Percentiles rank a stretch among this genome's conserved stretches.
These are phyloP conservation scores for Pseudopyricularia javanii DNA, from an alignment of 2,329 filamentous ascomycete species.

Conservation along the genomic window DNA sequence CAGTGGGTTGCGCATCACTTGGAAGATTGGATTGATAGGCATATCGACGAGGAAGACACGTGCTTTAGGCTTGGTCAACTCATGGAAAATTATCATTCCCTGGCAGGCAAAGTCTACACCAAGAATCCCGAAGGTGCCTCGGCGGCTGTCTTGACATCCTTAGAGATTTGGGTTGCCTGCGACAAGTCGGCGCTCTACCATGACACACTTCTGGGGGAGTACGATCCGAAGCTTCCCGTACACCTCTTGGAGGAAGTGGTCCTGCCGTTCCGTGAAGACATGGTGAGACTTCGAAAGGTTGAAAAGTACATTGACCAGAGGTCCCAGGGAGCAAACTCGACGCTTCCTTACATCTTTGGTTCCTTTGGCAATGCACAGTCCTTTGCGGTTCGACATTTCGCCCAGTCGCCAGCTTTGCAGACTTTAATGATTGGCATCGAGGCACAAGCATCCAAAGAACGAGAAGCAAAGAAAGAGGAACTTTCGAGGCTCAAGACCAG, in stretches of 20 bases:
- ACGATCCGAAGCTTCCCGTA: slow-evolving; percentile 28
- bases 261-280: slow-evolving; percentile 27
- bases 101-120: slow-evolving; percentile 18
- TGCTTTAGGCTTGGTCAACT: slow-evolving; percentile 16
- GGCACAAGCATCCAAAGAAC: slow-evolving; percentile 15
- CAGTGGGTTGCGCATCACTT: slow-evolving; percentile 31
- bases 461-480: slow-evolving; percentile 19
- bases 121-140: slow-evolving; percentile 33
- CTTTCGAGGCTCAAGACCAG: slow-evolving; percentile 12
- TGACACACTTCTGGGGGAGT: slow-evolving; percentile 30
- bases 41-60: slow-evolving; percentile 10
- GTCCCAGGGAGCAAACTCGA: slow-evolving; percentile 4
- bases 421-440: slow-evolving; percentile 22
- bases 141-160: slow-evolving; percentile 38
- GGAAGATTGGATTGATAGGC: slow-evolving; percentile 20
- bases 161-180: slow-evolving; percentile 47
- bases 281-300: slow-evolving; percentile 27
- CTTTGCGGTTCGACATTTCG: slow-evolving; percentile 36
- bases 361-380: slow-evolving; percentile 18
- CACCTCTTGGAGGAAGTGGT: slow-evolving; percentile 28
- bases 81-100: slow-evolving; percentile 20
- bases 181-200: slow-evolving; percentile 30
- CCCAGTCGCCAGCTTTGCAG: slow-evolving; percentile 28
- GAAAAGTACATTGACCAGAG: slow-evolving; percentile 34
- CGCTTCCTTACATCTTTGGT: slow-evolving; percentile 20